Evolutionary conservation across 2,329 filamentous ascomycete genomes (phyloP).

Genomic region (Triangularia verruculosa): DNA sequence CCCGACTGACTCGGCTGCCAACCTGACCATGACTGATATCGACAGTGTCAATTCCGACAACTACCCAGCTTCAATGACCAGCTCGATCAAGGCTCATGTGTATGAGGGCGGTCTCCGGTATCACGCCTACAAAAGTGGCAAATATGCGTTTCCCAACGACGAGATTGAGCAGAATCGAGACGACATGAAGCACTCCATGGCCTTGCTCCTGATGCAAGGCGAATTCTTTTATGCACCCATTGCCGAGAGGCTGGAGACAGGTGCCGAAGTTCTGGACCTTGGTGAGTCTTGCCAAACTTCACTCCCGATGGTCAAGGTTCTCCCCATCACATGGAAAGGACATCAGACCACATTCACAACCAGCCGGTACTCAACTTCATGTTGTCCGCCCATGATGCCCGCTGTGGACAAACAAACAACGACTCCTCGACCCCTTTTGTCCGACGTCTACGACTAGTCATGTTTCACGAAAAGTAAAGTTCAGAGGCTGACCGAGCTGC

Average conservation of each 20-base stretch:
- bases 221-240: conserved; percentile 46
- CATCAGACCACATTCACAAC: not conserved
- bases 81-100: conserved; percentile 32
- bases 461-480: not conserved
- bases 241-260: conserved; percentile 36
- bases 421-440: not conserved
- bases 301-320: not conserved
- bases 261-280: conserved; percentile 46
- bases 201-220: conserved; percentile 36
- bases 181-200: conserved; percentile 41
- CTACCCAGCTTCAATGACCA: conserved; percentile 31
- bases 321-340: not conserved
- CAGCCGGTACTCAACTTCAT: not conserved
- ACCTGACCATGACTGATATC: not conserved
- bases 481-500: conserved; percentile 16
- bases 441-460: not conserved
- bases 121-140: conserved; percentile 36
- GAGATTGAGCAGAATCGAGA: conserved; percentile 41
- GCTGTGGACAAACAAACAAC: not conserved
- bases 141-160: conserved; percentile 40
- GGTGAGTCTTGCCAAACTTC: conserved; percentile 34
- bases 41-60: conserved; percentile 9
- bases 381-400: not conserved
- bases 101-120: conserved; percentile 37
- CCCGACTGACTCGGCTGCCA: not conserved